These are phyloP conservation scores for Suhomyces panamericanus DNA, from an alignment of 1,139 yeast genomes.

Conservation along the genomic window DNA sequence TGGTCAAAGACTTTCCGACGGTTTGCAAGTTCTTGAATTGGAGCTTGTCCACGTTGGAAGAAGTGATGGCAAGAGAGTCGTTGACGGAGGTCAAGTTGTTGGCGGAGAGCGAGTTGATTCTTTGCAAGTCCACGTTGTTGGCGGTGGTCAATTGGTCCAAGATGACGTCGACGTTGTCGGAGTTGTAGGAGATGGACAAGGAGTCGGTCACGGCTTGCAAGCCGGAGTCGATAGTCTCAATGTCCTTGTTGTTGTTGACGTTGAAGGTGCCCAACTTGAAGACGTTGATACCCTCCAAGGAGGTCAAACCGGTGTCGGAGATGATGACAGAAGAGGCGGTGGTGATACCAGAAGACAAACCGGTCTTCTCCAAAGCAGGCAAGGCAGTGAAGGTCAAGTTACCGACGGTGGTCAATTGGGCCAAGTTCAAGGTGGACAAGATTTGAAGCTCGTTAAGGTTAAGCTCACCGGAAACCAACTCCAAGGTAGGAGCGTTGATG, in stretches of 20 bases:
- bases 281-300: conserved; percentile 81
- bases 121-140: conserved; percentile 80
- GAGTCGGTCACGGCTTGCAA: conserved; percentile 72
- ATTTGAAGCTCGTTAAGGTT: conserved; percentile 64
- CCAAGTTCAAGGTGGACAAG: conserved; percentile 69
- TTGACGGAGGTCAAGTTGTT: conserved; percentile 68
- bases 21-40: conserved; percentile 54
- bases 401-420: conserved; percentile 79
- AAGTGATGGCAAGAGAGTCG: conserved; percentile 76
- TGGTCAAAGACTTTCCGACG: conserved; percentile 80
- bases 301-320: conserved; percentile 81
- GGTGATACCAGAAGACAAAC: conserved; percentile 74
- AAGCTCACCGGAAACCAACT: conserved; percentile 72
- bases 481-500: conserved; percentile 76
- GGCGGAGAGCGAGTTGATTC: conserved; percentile 70
- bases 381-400: conserved; percentile 75
- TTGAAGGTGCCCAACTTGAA: conserved; percentile 69
- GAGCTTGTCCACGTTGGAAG: conserved; percentile 59
- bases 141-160: conserved; percentile 79
- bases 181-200: conserved; percentile 81
- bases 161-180: conserved; percentile 65
- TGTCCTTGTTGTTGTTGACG: conserved; percentile 82
- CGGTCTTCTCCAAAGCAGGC: conserved; percentile 73
- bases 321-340: conserved; percentile 71
- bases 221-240: conserved; percentile 65